A percentile compares a stretch with the other conserved stretches of the same genome.
phyloP scores from a whole-genome alignment of 2,329 filamentous ascomycete species.

The Alternaria brassicae region DNA sequence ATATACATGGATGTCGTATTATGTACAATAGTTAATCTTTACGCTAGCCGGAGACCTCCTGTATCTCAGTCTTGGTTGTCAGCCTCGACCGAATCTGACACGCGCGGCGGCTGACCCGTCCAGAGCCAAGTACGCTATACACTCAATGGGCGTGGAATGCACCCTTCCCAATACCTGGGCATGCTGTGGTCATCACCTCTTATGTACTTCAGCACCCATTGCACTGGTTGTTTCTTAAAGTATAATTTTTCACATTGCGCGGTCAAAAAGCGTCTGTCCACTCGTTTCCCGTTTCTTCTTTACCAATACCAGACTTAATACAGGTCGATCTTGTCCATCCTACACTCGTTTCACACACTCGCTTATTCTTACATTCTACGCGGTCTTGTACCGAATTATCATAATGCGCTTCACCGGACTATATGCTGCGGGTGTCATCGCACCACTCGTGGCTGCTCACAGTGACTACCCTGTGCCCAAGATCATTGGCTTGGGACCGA shows the following conservation, averaged over 20 bases:
- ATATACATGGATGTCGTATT: neutral
- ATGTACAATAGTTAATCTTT: neutral
- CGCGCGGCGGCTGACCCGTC: conserved; percentile 13
- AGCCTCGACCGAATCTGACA: conserved; percentile 12
- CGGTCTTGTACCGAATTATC: neutral
- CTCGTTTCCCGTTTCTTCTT: conserved; percentile 22
- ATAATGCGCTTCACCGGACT: conserved; percentile 45
- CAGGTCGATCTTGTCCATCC: conserved; percentile 5
- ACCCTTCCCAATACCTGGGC: conserved; percentile 8
- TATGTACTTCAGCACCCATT: conserved; percentile 1
- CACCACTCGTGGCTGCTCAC: conserved; percentile 44
- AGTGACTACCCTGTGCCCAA: conserved; percentile 38
- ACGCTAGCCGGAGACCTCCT: conserved; percentile 2
- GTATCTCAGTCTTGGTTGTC: neutral
- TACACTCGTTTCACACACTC: conserved; percentile 9
- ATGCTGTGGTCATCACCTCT: conserved; percentile 10
- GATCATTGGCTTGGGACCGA: conserved; percentile 40
- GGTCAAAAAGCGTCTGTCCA: conserved; percentile 18
- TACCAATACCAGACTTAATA: conserved; percentile 8
- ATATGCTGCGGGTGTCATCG: conserved; percentile 37
- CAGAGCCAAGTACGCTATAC: conserved; percentile 23
- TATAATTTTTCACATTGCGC: conserved; percentile 17
- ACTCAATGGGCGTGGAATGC: conserved; percentile 2
- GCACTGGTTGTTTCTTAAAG: conserved; percentile 1
- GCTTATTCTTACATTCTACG: conserved; percentile 3